Evolutionary conservation across 2,329 filamentous ascomycete species (phyloP).

Genomic region (Lecanosticta acicola): DNA sequence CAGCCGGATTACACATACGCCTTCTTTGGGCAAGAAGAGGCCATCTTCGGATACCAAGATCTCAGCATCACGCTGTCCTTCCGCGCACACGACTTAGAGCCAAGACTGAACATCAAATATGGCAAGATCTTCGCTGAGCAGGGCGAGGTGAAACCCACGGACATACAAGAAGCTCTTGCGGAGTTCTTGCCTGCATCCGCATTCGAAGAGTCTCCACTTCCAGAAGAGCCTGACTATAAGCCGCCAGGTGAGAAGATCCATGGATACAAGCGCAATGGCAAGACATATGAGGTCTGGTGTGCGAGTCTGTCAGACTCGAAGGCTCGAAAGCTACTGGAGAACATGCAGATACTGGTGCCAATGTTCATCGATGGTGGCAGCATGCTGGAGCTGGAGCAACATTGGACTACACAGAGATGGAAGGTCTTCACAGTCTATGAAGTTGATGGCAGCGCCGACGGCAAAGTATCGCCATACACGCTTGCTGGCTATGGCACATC

Average conservation of each 20-base stretch:
- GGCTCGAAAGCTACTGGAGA: constrained; percentile 66
- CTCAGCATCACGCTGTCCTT: constrained; percentile 70
- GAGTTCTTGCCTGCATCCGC: constrained; percentile 63
- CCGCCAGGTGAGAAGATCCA: constrained; percentile 72
- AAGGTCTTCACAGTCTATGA: constrained; percentile 71
- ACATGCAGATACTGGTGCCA: constrained; percentile 75
- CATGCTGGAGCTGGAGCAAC: constrained; percentile 64
- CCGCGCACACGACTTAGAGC: constrained; percentile 68
- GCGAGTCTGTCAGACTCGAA: constrained; percentile 65
- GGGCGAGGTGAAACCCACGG: constrained; percentile 62
- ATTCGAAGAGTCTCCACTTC: constrained; percentile 26
- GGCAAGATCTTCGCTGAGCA: constrained; percentile 64
- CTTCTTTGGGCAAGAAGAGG: constrained; percentile 89
- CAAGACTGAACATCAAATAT: constrained; percentile 66
- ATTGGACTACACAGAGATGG: constrained; percentile 75
- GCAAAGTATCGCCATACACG: constrained; percentile 58
- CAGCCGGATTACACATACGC: constrained; percentile 83
- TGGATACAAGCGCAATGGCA: constrained; percentile 56
- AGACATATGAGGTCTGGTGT: constrained; percentile 78
- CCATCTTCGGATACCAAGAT: constrained; percentile 82
- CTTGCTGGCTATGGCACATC: constrained; percentile 88
- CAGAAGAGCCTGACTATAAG: constrained; percentile 47
- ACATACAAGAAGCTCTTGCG: constrained; percentile 61
- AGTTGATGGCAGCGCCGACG: constrained; percentile 21
- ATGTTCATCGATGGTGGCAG: constrained; percentile 93